Evolutionary conservation across 495 filamentous ascomycete genomes (phyloP), one percentile per base, ranked within the genome.

Genomic region (Xylaria cubensis): DNA sequence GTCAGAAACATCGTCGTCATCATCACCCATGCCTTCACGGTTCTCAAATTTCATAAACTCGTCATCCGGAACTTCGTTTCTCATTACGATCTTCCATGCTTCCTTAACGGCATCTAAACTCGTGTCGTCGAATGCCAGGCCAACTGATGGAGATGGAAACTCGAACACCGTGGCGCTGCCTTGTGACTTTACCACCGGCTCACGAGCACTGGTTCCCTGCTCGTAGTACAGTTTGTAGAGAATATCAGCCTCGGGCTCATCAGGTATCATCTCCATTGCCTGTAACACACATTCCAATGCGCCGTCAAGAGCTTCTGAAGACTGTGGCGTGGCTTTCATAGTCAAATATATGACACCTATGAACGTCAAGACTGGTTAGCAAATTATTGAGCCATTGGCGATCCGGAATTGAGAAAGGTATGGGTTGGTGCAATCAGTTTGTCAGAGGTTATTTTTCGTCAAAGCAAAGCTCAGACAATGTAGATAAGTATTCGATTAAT

Each of bases 401-500:
- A 70, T 53, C 39, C 64, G 72, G 56, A 41, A n/a, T 48, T 39
- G 0, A 8, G 36, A 42, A 55, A 73, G 36, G 65, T 50, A 74
- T 74, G 64, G 59, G 17, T 56, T 69, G 73, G 72, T 77, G 75
- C 72, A 70, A 90, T 97, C 94, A 97, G 94, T 86, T 89, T 93
- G 91, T 93, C 90, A 93, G 90, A 93, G 89, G 89, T 92, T 87
- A 36, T 19, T 82, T 89, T 86, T 93, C 93, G 89, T 94, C 94
- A 95, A 90, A 84, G 82, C 84, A 82, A 87, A 89, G 82, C 83
- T 90, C 92, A 93, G 94, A 91, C 93, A 97, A 97, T 97, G 94
- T 98, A 98, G 94, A 96, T 97, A 98, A 97, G 94, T 95, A 91
- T 94, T 95, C 90, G 84, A 84, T 80, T 78, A 86, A 66, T 85